These are phyloP conservation scores for Bimuria novae-zelandiae DNA, from an alignment of 2,329 filamentous ascomycete species.

Conservation along the genomic window DNA sequence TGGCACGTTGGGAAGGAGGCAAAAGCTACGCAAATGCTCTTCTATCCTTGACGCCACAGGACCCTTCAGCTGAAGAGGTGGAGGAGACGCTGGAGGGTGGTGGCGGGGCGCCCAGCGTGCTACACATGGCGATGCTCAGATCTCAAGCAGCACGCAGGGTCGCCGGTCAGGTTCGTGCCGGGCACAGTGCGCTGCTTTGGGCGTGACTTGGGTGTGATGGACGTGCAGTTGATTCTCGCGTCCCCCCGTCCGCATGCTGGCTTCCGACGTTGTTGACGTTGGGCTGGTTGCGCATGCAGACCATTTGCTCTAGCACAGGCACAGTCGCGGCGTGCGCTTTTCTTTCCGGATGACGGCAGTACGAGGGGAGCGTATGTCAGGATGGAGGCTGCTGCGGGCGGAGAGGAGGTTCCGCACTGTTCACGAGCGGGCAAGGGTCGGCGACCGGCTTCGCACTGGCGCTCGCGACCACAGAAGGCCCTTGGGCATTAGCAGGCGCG, in stretches of 20 bases:
- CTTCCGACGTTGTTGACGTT: background rate
- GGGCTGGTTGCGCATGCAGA: background rate
- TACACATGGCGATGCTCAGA: background rate
- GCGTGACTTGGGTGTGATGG: slow-evolving; percentile 13
- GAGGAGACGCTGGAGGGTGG: background rate
- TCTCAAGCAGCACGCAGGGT: background rate
- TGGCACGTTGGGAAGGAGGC: background rate
- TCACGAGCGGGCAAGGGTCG: slow-evolving; percentile 3
- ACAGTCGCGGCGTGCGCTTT: too few relatives aligned
- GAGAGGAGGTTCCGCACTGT: slow-evolving; percentile 1
- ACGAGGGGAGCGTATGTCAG: background rate
- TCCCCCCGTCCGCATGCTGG: background rate
- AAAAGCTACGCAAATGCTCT: too few relatives aligned
- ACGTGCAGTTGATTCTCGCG: slow-evolving; percentile 14
- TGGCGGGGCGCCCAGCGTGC: too few relatives aligned
- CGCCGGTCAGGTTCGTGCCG: background rate
- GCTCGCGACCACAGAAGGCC: too few relatives aligned
- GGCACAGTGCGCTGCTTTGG: background rate
- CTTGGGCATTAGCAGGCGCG: background rate
- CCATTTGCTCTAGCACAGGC: background rate
- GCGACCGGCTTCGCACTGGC: too few relatives aligned
- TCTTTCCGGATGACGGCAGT: background rate
- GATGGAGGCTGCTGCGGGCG: background rate
- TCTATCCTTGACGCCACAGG: too few relatives aligned
- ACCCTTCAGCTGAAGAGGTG: background rate